Conservation (phyloP, 1,284 basidiomycete genomes). For the Rhodotorula sp. region DNA sequence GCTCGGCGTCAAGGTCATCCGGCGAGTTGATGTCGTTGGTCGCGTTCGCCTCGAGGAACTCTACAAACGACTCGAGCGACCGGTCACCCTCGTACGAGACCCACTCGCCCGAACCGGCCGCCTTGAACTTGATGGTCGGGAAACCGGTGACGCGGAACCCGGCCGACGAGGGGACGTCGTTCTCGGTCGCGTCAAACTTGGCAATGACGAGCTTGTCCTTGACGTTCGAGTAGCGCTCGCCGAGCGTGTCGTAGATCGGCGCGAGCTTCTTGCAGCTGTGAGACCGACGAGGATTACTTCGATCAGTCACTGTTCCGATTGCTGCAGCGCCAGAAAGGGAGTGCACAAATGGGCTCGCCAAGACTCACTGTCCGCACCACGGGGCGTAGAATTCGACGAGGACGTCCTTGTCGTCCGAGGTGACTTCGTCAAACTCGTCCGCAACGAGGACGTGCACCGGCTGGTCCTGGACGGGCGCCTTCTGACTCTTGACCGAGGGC, state of each 20-base stretch:
- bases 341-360: background rate
- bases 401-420: constrained; percentile 90
- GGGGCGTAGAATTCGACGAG: constrained; percentile 97
- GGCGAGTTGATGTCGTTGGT: constrained; percentile 57
- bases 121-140: constrained; percentile 90
- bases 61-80: constrained; percentile 75
- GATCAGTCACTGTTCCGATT: background rate
- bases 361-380: constrained; percentile 63
- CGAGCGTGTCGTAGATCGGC: constrained; percentile 90
- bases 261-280: constrained; percentile 82
- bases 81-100: constrained; percentile 92
- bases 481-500: constrained; percentile 86
- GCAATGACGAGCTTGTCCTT: constrained; percentile 82
- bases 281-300: rapidly evolving
- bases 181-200: constrained; percentile 95
- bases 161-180: constrained; percentile 84
- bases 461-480: constrained; percentile 83
- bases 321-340: background rate
- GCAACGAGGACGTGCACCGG: constrained; percentile 81
- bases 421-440: constrained; percentile 82
- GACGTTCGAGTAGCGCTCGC: constrained; percentile 72
- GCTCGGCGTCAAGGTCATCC: constrained; percentile 26
- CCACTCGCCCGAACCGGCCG: constrained; percentile 80
- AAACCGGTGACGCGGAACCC: constrained; percentile 60
- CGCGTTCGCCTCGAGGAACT: constrained; percentile 77